Evolutionary conservation across 129 eudicot species (phyloP).

Genomic region (Helianthus annuus): DNA sequence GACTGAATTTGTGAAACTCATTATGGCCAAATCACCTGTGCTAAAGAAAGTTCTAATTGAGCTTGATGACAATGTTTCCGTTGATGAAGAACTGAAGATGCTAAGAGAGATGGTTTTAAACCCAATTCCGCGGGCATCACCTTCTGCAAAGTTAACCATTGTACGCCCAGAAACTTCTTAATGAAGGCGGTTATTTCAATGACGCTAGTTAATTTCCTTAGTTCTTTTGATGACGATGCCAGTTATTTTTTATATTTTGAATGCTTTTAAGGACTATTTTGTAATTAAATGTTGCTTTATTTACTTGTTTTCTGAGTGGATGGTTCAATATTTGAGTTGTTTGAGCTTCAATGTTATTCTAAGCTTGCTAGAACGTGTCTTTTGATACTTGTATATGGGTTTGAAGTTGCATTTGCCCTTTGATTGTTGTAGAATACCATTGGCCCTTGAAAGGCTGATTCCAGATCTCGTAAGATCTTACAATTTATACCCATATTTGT

Average conservation of each 20-base stretch:
- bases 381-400: background rate
- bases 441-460: background rate
- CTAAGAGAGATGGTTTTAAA: conserved; percentile 1
- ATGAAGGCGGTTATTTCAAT: no score
- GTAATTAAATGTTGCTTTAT: background rate
- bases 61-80: background rate
- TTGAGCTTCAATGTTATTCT: background rate
- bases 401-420: background rate
- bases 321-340: background rate
- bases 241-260: no score
- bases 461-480: background rate
- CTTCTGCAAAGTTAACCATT: no score
- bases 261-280: no score
- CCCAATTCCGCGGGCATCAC: background rate
- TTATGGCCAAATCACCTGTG: conserved; percentile 10
- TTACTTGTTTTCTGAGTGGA: background rate
- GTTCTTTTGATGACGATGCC: no score
- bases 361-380: background rate
- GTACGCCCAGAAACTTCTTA: no score
- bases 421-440: background rate
- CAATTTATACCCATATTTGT: background rate
- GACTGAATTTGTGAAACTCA: conserved; percentile 10
- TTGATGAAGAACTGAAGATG: conserved; percentile 11
- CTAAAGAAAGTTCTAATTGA: conserved; percentile 1
- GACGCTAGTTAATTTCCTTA: no score